These are phyloP conservation scores for Zopfia rhizophila DNA, from an alignment of 2,329 filamentous ascomycete genomes.

Conservation along the genomic window DNA sequence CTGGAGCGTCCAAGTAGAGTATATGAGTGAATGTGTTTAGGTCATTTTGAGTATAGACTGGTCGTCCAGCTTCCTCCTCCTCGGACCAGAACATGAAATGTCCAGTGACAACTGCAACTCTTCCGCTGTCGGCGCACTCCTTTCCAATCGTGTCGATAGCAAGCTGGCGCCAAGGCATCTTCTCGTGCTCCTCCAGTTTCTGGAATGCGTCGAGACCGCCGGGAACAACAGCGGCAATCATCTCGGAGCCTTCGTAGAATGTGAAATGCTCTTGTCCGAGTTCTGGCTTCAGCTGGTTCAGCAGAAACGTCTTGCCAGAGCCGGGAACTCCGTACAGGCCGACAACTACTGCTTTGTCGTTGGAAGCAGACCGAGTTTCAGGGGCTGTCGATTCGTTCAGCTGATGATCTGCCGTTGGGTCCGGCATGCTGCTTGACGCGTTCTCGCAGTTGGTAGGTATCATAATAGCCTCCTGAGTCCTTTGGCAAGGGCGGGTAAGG, in stretches of 20 bases:
- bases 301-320: slow-evolving; percentile 62
- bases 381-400: slow-evolving; percentile 4
- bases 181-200: slow-evolving; percentile 46
- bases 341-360: slow-evolving; percentile 54
- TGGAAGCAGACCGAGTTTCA: slow-evolving; percentile 1
- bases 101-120: slow-evolving; percentile 62
- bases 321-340: slow-evolving; percentile 67
- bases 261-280: slow-evolving; percentile 50
- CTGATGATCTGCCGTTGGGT: neutral
- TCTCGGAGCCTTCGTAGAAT: slow-evolving; percentile 65
- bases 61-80: slow-evolving; percentile 33
- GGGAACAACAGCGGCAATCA: slow-evolving; percentile 55
- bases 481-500: too few species aligned
- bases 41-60: slow-evolving; percentile 60
- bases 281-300: slow-evolving; percentile 53
- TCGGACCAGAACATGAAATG: slow-evolving; percentile 67
- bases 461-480: too few species aligned
- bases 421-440: too few species aligned
- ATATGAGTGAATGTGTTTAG: slow-evolving; percentile 65
- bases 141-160: slow-evolving; percentile 60
- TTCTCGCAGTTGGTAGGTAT: too few species aligned
- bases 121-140: slow-evolving; percentile 46
- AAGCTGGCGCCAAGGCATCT: slow-evolving; percentile 52
- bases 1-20: slow-evolving; percentile 62
- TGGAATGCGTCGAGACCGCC: slow-evolving; percentile 64